Base-by-base conservation (phyloP, 192 early-diverging fungal genomes). In the Spizellomyces punctatus region DNA sequence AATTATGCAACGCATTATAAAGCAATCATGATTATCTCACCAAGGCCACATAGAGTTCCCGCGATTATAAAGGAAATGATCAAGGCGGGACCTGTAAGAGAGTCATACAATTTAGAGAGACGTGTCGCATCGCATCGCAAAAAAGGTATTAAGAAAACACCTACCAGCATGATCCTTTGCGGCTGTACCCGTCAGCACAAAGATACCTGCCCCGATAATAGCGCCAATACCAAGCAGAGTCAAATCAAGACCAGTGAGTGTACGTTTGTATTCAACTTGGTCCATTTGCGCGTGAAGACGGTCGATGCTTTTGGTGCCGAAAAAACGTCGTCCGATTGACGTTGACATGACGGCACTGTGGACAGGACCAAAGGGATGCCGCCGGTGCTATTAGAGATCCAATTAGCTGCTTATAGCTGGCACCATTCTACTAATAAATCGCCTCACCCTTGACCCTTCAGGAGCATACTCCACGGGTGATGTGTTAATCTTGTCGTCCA, bases 151-250 rank as follows among this genome's bases (percentile, higher is more conserved):
- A 36, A 0, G 3, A 36, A 36, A 36, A 36, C n/a, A 36, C 27
- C 27, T 36, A 36, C 27, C 27, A 14, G 95, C 89, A 63, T 93
- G 85, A 9, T 86, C 76, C 0, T 78, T 83, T 19, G 95, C 95
- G 1, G 92, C 94, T 8, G 79, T 76, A 48, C 90, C 91, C n/a
- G 71, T 78, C 47, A 94, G 79, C 21, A 93, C 90, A 69, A 94
- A 94, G 64, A 93, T 94, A 43, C 92, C 92, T 4, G 89, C 89
- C 21, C 92, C 92, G 59, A 94, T 92, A 61, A 91, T 92, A 12
- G 82, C 89, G 16, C 91, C 92, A 21, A 94, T 76, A 36, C 91
- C 91, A 57, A 93, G 70, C 22, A 82, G 74, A 48, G 81, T 82
- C 48, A 94, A 78, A 61, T 94, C 92, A 10, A 85, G 76, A 9